Percentiles rank a stretch among this genome's conserved stretches.
Conservation (phyloP, 208 protist species). For the Crithidia mellificae region DNA sequence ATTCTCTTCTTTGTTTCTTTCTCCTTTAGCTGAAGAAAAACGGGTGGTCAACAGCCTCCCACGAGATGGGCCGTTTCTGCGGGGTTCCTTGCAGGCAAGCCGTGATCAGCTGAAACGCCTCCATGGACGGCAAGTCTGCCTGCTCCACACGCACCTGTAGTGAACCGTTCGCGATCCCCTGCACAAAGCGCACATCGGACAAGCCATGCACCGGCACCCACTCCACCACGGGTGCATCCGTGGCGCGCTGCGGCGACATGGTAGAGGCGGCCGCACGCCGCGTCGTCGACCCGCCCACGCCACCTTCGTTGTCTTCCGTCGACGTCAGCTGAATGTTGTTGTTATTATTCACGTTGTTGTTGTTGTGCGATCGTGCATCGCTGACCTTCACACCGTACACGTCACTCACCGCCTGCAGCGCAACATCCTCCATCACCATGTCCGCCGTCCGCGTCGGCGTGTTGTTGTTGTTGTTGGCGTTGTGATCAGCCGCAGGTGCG, state of each 20-base stretch:
- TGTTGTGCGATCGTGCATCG: background rate
- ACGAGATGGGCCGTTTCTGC: constrained; percentile 39
- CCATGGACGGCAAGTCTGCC: constrained; percentile 21
- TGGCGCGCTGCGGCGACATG: background rate
- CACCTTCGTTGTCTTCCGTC: background rate
- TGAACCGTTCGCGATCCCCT: constrained; percentile 33
- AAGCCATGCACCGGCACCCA: constrained; percentile 17
- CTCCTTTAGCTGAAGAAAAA: constrained; percentile 42
- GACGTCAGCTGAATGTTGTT: background rate
- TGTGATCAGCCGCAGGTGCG: too few species aligned
- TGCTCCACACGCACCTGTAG: constrained; percentile 23
- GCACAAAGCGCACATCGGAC: constrained; percentile 41
- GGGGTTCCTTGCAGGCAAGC: constrained; percentile 44
- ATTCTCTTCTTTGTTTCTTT: too few species aligned
- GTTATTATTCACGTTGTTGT: background rate
- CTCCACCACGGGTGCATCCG: background rate
- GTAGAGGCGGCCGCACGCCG: background rate
- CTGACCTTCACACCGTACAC: background rate
- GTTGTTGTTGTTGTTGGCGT: background rate
- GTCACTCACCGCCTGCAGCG: constrained; percentile 3
- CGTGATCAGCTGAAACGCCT: constrained; percentile 51
- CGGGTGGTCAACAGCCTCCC: constrained; percentile 48
- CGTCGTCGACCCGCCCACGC: background rate
- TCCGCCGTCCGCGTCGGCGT: background rate
- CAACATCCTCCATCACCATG: background rate